Base-by-base conservation (phyloP, 176 grass and related monocot species). In the Echinochloa phyllopogon region DNA sequence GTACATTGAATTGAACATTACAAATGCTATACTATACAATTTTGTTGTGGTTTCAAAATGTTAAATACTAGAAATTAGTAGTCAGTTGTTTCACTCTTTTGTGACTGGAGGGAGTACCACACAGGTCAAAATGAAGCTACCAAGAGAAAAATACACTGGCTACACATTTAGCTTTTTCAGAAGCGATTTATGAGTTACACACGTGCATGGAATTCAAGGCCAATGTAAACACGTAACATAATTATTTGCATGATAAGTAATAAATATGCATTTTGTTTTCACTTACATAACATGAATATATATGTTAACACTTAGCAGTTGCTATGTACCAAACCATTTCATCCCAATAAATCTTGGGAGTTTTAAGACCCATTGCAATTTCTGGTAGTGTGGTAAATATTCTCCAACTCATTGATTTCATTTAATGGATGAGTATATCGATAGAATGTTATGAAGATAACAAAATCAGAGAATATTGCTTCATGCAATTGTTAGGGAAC, bases 191-290 rank as follows among this genome's bases (percentile, higher is more conserved):
- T 1, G n/a, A 43, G 50, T 29, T 50, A 38, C 0, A 29, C 10
- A 18, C 33, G 52, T 83, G 23, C 37, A 77, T 51, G 7, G 14
- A 58, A 27, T 59, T 16, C 37, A 72, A 78, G 45, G 36, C 8
- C 38, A 63, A 14, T 81, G 29, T 55, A 89, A 89, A 50, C 38
- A 33, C 16, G 75, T 75, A 40, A 69, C 23, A 72, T 63, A 86
- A 39, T 27, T 42, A 71, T 81, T 69, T 59, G 9, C 44, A 52
- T 57, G 40, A 33, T 9, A 39, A 75, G 39, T 7, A 3, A 17
- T 68, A 42, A 14, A 18, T 25, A 69, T 27, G 15, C 13, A 8
- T 70, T 25, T 76, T 18, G 33, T 62, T 81, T 45, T 20, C 6
- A 82, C 20, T 47, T 15, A 65, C 62, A 50, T 60, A 58, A 24